Evolutionary conservation across 768 basidiomycete species (phyloP).

Genomic region (Suillus plorans): DNA sequence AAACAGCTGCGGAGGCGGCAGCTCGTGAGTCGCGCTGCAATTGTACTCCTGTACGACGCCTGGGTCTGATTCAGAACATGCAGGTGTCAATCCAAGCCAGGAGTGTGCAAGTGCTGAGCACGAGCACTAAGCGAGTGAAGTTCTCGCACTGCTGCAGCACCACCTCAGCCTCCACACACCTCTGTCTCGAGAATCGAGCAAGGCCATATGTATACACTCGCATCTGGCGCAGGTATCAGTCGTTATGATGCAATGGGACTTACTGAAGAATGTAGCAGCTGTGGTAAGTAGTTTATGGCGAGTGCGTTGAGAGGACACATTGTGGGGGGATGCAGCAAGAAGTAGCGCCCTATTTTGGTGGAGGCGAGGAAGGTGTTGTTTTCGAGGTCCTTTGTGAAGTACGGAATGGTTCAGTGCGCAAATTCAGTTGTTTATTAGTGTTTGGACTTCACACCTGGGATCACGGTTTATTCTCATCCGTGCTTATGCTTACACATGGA

Average conservation of each 20-base stretch:
- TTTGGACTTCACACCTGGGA: too few relatives aligned
- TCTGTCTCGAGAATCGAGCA: background rate
- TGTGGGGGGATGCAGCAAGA: background rate
- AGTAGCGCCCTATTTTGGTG: too few relatives aligned
- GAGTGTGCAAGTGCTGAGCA: background rate
- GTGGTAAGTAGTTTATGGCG: background rate
- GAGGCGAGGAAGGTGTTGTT: too few relatives aligned
- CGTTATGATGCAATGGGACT: background rate
- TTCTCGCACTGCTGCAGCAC: background rate
- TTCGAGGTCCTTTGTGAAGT: too few relatives aligned
- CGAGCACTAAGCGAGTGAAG: background rate
- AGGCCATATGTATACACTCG: background rate
- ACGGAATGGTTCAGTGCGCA: too few relatives aligned
- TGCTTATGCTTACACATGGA: too few relatives aligned
- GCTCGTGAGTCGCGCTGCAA: background rate
- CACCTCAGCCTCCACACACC: too few relatives aligned
- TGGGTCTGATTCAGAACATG: background rate
- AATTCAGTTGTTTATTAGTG: too few relatives aligned
- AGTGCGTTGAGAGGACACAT: background rate
- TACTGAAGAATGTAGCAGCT: background rate
- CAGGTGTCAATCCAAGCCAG: background rate
- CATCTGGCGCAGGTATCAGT: background rate
- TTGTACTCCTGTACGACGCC: background rate
- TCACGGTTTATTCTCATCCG: too few relatives aligned
- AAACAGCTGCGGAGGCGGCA: background rate